Conservation (phyloP, 1,284 basidiomycete genomes). For the Earliella scabrosa region DNA sequence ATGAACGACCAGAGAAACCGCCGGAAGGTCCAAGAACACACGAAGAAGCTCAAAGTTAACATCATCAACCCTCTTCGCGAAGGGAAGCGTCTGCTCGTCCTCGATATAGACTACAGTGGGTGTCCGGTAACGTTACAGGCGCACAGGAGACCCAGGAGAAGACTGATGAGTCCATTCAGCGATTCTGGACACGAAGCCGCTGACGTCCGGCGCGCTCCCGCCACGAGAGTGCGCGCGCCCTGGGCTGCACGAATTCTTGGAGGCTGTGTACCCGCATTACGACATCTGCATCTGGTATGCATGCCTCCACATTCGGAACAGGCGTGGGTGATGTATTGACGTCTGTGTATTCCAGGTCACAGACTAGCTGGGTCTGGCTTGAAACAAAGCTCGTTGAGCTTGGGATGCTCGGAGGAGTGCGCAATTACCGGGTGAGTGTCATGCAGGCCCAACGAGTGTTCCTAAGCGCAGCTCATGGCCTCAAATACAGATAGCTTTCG, state of each 20-base stretch:
- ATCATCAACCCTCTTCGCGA: slow-evolving; percentile 77
- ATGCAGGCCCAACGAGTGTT: not conserved
- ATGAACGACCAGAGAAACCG: slow-evolving; percentile 77
- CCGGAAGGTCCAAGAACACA: slow-evolving; percentile 77
- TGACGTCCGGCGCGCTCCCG: slow-evolving; percentile 78
- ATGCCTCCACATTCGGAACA: not conserved
- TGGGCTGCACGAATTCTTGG: slow-evolving; percentile 83
- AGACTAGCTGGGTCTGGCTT: slow-evolving; percentile 91
- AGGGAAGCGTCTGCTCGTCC: slow-evolving; percentile 81
- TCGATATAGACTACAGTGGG: slow-evolving; percentile 90
- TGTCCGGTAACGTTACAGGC: not conserved
- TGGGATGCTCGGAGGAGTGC: slow-evolving; percentile 75
- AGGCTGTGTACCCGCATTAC: slow-evolving; percentile 78
- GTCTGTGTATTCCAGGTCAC: slow-evolving; percentile 54
- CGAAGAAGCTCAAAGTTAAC: slow-evolving; percentile 67
- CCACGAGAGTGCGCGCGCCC: slow-evolving; percentile 83
- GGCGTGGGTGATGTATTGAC: not conserved
- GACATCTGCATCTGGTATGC: slow-evolving; percentile 84
- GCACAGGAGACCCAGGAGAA: too few relatives aligned
- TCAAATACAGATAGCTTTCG: slow-evolving; percentile 56
- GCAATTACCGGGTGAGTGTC: slow-evolving; percentile 67
- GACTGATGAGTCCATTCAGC: slow-evolving; percentile 43
- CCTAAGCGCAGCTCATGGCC: not conserved
- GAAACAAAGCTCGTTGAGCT: slow-evolving; percentile 91
- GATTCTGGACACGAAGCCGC: slow-evolving; percentile 82